These are phyloP conservation scores for Metarhizium sp. DNA, from an alignment of 2,329 filamentous ascomycete genomes.

Conservation along the genomic window DNA sequence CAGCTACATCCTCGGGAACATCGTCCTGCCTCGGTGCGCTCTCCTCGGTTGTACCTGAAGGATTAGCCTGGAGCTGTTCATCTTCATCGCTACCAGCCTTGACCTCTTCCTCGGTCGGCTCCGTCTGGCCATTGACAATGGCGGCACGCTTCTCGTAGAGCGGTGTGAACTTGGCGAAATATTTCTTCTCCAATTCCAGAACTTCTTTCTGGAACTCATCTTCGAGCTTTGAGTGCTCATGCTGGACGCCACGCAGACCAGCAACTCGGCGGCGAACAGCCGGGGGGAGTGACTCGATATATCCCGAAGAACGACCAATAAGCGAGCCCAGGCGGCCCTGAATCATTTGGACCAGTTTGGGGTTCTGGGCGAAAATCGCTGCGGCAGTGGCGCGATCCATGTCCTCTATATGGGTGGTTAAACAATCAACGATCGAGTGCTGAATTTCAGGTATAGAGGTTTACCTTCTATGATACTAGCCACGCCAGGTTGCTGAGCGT, in stretches of 20 bases:
- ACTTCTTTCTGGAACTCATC: conserved; percentile 98
- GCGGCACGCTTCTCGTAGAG: conserved; percentile 90
- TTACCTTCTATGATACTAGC: conserved; percentile 95
- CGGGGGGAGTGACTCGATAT: conserved; percentile 89
- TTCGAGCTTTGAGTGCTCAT: conserved; percentile 97
- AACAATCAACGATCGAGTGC: not conserved
- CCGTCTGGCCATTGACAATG: conserved; percentile 79
- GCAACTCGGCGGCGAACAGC: conserved; percentile 88
- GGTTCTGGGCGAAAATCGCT: conserved; percentile 92
- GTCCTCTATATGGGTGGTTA: conserved; percentile 55
- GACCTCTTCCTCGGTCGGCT: conserved; percentile 83
- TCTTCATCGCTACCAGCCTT: conserved; percentile 75
- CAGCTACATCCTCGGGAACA: conserved; percentile 49
- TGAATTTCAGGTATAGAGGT: conserved; percentile 20
- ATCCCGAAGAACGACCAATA: conserved; percentile 90
- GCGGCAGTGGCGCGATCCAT: conserved; percentile 79
- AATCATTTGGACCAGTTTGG: conserved; percentile 91
- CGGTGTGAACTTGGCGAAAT: conserved; percentile 96
- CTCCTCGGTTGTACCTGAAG: conserved; percentile 39
- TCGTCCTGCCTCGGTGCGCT: conserved; percentile 48
- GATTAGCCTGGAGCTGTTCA: conserved; percentile 59
- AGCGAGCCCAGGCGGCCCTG: conserved; percentile 91
- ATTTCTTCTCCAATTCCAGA: conserved; percentile 97
- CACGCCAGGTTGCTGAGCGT: conserved; percentile 89
- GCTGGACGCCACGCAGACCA: conserved; percentile 95